A percentile compares a stretch with the other conserved stretches of the same genome.
Conservation (phyloP, 2,329 filamentous ascomycete species). For the Xylaria sp. region DNA sequence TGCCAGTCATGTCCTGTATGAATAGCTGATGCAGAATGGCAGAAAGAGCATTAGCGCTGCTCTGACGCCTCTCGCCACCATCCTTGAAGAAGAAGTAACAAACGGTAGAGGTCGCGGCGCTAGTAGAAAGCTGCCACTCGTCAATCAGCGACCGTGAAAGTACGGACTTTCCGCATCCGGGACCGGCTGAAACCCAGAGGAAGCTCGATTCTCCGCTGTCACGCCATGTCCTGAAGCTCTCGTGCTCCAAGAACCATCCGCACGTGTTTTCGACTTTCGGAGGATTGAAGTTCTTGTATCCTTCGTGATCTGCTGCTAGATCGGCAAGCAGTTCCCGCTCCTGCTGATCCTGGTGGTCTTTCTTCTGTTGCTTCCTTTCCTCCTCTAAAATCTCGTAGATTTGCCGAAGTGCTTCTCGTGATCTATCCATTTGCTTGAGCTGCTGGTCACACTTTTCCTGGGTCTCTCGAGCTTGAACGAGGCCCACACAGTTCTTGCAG, state of each 20-base stretch:
- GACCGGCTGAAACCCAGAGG: slow-evolving; percentile 24
- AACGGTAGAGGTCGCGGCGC: not conserved
- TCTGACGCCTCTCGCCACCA: not conserved
- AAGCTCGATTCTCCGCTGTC: slow-evolving; percentile 7
- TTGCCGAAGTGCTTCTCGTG: slow-evolving; percentile 5
- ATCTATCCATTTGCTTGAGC: slow-evolving; percentile 11
- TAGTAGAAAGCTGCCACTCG: slow-evolving; percentile 11
- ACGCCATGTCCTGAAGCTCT: not conserved
- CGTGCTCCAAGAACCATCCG: slow-evolving; percentile 17
- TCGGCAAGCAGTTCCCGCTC: slow-evolving; percentile 9
- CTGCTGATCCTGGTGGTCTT: not conserved
- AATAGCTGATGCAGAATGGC: slow-evolving; percentile 23
- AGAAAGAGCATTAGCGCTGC: slow-evolving; percentile 1
- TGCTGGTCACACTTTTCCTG: not conserved
- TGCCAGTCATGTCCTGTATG: not conserved
- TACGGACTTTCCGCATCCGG: slow-evolving; percentile 28
- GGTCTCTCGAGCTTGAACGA: not conserved
- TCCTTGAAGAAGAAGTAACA: slow-evolving; percentile 30
- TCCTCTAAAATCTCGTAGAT: slow-evolving; percentile 5
- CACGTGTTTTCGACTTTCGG: slow-evolving; percentile 14
- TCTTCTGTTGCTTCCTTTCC: not conserved
- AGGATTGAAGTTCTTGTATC: slow-evolving; percentile 18
- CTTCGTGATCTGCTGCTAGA: slow-evolving; percentile 12
- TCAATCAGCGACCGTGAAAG: slow-evolving; percentile 19
- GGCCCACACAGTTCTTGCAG: not conserved